Evolutionary conservation across 2,329 filamentous ascomycete species (phyloP).

Genomic region (Thelonectria rubi): DNA sequence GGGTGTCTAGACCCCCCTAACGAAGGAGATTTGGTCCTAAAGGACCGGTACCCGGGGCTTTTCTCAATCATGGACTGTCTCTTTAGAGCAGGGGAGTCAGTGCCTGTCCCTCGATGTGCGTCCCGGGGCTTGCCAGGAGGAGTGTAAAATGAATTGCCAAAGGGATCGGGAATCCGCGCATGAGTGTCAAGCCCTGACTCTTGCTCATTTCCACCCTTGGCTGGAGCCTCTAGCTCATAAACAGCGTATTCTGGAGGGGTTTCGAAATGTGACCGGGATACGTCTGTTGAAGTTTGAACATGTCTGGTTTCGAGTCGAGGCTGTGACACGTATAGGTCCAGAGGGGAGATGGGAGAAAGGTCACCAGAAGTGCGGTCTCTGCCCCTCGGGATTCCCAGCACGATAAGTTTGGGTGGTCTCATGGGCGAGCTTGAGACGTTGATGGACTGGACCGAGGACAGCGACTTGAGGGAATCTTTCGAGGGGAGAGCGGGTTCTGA

Average conservation of each 20-base stretch:
- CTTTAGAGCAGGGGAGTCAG: conserved; percentile 7
- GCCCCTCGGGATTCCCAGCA: not conserved
- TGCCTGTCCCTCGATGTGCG: not conserved
- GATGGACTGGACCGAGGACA: conserved; percentile 13
- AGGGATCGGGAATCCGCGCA: not conserved
- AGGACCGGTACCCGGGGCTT: not conserved
- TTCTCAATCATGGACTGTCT: conserved; percentile 2
- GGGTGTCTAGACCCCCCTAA: conserved; percentile 4
- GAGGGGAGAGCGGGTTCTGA: conserved; percentile 12
- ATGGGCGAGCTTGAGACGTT: conserved; percentile 31
- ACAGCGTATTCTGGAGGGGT: conserved; percentile 23
- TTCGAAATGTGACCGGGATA: conserved; percentile 14
- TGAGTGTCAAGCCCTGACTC: not conserved
- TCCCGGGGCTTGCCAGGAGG: not conserved
- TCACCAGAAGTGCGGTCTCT: not conserved
- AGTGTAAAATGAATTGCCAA: not conserved
- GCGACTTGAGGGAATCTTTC: not conserved
- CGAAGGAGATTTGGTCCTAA: not conserved
- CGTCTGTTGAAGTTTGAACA: not conserved
- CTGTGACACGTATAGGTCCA: not conserved
- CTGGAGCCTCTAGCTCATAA: not conserved
- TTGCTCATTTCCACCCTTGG: not conserved
- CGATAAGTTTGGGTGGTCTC: conserved; percentile 11
- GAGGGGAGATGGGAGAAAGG: not conserved
- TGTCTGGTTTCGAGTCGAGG: not conserved